A percentile compares a stretch with the other conserved stretches of the same genome.
Evolutionary conservation across 108 stramenopile genomes (phyloP).

Genomic region (Mediolabrus comicus): DNA sequence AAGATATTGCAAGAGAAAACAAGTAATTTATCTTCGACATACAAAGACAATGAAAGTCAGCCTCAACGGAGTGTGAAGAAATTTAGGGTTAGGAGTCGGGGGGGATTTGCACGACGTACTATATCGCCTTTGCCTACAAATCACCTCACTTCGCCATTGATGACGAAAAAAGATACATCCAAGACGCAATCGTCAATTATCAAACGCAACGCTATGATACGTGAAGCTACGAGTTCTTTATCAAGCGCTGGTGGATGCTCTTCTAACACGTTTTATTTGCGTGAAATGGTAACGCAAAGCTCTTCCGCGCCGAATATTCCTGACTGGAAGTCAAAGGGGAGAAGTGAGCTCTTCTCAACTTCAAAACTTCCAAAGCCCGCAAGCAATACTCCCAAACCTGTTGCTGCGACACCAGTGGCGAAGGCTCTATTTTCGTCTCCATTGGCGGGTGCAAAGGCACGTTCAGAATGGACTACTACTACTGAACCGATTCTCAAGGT

Average conservation of each 20-base stretch:
- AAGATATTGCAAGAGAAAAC: constrained; percentile 24
- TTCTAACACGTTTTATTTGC: constrained; percentile 26
- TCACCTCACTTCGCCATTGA: constrained; percentile 27
- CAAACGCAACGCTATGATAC: constrained; percentile 16
- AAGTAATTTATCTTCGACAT: constrained; percentile 8
- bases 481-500: constrained; percentile 24
- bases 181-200: constrained; percentile 13
- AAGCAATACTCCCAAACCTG: constrained; percentile 1
- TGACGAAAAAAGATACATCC: constrained; percentile 8
- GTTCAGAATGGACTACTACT: constrained; percentile 24
- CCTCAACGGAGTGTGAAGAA: constrained; percentile 3
- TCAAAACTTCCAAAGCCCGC: constrained; percentile 5
- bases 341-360: constrained; percentile 32
- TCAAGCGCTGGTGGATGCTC: background rate
- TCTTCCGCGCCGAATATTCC: constrained; percentile 9
- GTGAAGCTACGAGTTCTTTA: constrained; percentile 7
- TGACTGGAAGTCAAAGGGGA: constrained; percentile 45
- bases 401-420: constrained; percentile 17
- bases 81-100: background rate
- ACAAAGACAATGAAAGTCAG: background rate
- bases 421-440: constrained; percentile 50
- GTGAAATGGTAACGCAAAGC: constrained; percentile 3
- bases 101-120: constrained; percentile 7
- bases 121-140: constrained; percentile 25
- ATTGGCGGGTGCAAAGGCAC: constrained; percentile 9